Evolutionary conservation across 169 alveolate species (phyloP).

Genomic region (Plasmodium sp.): DNA sequence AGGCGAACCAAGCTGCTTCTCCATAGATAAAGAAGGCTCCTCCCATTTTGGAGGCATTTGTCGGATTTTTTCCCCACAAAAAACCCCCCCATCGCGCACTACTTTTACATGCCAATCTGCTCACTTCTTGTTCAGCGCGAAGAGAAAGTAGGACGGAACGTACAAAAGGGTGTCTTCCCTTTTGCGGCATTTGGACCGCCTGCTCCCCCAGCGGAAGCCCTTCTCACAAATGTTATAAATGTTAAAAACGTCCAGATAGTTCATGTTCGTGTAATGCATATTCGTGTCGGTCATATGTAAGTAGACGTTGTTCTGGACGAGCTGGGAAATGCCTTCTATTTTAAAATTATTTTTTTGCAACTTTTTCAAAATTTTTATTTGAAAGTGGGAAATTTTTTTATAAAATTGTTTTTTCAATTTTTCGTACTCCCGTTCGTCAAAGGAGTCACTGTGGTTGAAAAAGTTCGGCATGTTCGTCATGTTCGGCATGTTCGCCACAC

Average conservation of each 20-base stretch:
- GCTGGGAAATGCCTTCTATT: conserved; percentile 24
- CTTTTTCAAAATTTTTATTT: conserved; percentile 43
- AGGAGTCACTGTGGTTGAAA: not conserved
- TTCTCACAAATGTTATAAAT: conserved; percentile 67
- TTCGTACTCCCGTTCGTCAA: conserved; percentile 14
- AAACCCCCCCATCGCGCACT: not conserved
- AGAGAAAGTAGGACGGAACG: conserved; percentile 62
- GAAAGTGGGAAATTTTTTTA: conserved; percentile 46
- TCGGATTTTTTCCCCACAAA: not conserved
- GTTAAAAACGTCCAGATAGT: conserved; percentile 43
- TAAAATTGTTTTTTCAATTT: conserved; percentile 36
- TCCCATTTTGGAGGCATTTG: not conserved
- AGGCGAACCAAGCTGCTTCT: not conserved
- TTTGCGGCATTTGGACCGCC: not conserved
- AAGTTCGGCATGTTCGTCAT: not conserved
- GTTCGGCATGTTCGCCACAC: not conserved
- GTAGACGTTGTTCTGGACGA: conserved; percentile 45
- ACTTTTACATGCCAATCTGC: not conserved
- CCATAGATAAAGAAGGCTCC: not conserved
- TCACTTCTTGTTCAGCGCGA: conserved; percentile 16
- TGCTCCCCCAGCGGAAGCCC: not conserved
- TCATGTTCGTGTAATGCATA: conserved; percentile 47
- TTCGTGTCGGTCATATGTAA: conserved; percentile 43
- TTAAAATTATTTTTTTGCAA: conserved; percentile 53
- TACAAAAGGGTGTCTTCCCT: conserved; percentile 12